Base-by-base conservation (phyloP, 2,329 filamentous ascomycete genomes). In the Colletotrichum higginsianum region DNA sequence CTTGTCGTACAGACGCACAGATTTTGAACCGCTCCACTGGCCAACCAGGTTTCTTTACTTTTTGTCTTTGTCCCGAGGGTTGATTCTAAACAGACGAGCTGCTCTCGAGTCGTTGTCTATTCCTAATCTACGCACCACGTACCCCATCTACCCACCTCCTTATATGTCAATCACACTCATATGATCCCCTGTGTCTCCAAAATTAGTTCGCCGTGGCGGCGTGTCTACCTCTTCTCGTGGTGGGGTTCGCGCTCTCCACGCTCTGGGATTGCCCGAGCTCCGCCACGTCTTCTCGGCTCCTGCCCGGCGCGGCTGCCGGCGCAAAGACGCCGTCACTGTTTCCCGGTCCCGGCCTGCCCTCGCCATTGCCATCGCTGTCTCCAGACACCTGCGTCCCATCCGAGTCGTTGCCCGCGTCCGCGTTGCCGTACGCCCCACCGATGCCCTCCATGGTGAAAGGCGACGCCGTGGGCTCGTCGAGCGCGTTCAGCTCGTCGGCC, bases 401-500 rank as follows among this genome's bases (percentile, higher is more conserved):
- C 44, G 69, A 74, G 1, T 66, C 71, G 46, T 73, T 74, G 12
- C 65, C 61, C 60, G 67, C 77, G 7, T 75, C 76, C 3, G 72
- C 75, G 12, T 82, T 80, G 0, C 87, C 89, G 78, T 90, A 90
- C 18, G 85, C 83, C 0, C 92, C 92, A 15, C 92, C 92, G 7
- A 92, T 91, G 70, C 90, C 92, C 80, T 94, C 91, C 91, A 94
- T 94, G 0, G 90, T 94, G 71, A 94, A 94, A 11, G 89, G 86
- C 67, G 91, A 93, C 0, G 93, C 93, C 0, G 93, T 94, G 0
- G 93, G 91, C n/a, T 84, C 91, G 78, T 96, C 93, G 26, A 95
- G 82, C 9, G 86, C 79, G 0, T 82, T 82, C 30, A 95, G 82
- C 80, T 94, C 93, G 56, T 89, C 86, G 0, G 81, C 77, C 0